phyloP scores from a whole-genome alignment of 148 eudicot genomes.

The Fagopyrum esculentum region DNA sequence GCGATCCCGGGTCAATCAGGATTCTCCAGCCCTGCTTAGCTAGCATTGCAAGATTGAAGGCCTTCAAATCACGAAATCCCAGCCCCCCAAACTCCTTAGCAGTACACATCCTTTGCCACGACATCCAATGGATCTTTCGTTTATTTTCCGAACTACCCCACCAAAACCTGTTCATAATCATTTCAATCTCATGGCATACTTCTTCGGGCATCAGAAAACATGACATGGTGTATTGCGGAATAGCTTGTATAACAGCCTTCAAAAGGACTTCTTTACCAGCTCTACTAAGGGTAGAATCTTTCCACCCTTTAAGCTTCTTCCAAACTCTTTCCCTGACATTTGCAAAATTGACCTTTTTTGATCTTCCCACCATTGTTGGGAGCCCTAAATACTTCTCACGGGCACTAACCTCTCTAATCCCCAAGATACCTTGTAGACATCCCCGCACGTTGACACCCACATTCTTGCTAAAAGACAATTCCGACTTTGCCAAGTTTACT shows the following conservation, averaged over 20 bases:
- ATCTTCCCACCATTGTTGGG: not conserved
- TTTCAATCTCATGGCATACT: not conserved
- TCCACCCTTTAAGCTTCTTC: not conserved
- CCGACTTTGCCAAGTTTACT: no score
- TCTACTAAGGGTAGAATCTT: not conserved
- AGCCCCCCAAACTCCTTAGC: no score
- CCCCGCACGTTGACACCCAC: not conserved
- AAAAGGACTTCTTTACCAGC: not conserved
- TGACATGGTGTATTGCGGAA: not conserved
- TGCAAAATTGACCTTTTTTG: not conserved
- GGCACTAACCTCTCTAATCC: not conserved
- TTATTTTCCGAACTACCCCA: no score
- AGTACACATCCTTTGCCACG: not conserved
- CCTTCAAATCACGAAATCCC: no score
- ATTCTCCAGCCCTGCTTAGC: no score
- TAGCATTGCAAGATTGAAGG: no score
- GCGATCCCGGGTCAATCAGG: no score
- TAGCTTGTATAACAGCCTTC: not conserved
- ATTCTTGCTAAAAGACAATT: no score
- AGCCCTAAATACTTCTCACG: not conserved
- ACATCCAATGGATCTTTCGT: not conserved
- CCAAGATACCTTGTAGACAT: not conserved
- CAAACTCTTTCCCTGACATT: not conserved
- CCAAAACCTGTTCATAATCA: not conserved
- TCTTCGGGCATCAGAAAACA: not conserved